These are phyloP conservation scores for Aspergillus coremiiformis DNA, from an alignment of 495 filamentous ascomycete species.

Conservation along the genomic window DNA sequence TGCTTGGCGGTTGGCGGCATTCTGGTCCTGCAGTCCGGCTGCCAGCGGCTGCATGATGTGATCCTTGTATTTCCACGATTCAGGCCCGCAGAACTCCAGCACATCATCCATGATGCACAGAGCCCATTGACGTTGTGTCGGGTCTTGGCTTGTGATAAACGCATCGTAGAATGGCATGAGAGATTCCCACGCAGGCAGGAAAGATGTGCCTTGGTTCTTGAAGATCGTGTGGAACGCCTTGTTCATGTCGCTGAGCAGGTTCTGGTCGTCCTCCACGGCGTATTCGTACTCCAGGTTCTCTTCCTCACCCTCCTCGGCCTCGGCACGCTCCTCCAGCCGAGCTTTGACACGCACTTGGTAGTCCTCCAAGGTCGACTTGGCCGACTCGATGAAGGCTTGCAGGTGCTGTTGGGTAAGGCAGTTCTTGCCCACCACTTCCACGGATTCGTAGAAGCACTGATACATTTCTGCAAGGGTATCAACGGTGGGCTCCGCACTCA, in stretches of 20 bases:
- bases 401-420: slow-evolving; percentile 72
- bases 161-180: slow-evolving; percentile 75
- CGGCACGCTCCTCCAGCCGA: slow-evolving; percentile 69
- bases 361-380: slow-evolving; percentile 77
- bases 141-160: slow-evolving; percentile 76
- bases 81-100: slow-evolving; percentile 85
- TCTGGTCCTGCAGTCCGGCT: slow-evolving; percentile 71
- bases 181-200: slow-evolving; percentile 81
- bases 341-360: slow-evolving; percentile 78
- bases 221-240: slow-evolving; percentile 99
- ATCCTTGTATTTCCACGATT: slow-evolving; percentile 73
- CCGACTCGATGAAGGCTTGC: slow-evolving; percentile 76
- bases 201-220: slow-evolving; percentile 80
- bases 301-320: slow-evolving; percentile 77
- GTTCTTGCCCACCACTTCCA: slow-evolving; percentile 84
- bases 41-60: slow-evolving; percentile 82
- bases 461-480: slow-evolving; percentile 99
- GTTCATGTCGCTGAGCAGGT: slow-evolving; percentile 97
- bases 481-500: slow-evolving; percentile 90
- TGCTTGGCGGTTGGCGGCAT: slow-evolving; percentile 90
- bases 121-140: slow-evolving; percentile 96
- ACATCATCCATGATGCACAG: slow-evolving; percentile 98
- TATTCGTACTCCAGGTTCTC: slow-evolving; percentile 59
- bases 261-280: slow-evolving; percentile 96
- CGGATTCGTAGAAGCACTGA: slow-evolving; percentile 98